Percentiles rank a stretch among this genome's conserved stretches.
Evolutionary conservation across 257 asterid genomes (phyloP).

Genomic region (Dorcoceras hygrometricum): DNA sequence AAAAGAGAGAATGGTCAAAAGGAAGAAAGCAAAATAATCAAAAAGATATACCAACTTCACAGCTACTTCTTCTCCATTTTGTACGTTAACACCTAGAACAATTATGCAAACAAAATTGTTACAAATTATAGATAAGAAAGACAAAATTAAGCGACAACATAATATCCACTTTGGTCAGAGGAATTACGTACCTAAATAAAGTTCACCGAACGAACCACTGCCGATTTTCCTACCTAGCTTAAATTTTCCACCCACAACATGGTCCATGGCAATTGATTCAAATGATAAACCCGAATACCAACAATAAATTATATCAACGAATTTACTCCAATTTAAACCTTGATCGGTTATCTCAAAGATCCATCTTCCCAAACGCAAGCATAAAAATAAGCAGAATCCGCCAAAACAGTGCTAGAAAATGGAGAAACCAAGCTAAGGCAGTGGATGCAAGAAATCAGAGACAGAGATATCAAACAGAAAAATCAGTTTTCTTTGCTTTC

Average conservation of each 20-base stretch:
- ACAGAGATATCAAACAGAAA: not conserved
- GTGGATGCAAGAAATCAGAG: constrained; percentile 29
- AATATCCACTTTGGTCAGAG: not conserved
- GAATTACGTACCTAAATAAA: constrained; percentile 36
- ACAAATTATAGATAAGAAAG: not conserved
- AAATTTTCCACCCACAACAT: constrained; percentile 45
- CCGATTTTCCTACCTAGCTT: constrained; percentile 54
- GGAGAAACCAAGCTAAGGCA: constrained; percentile 14
- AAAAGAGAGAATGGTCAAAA: not conserved
- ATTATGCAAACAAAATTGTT: constrained; percentile 12
- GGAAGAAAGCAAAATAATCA: too few relatives aligned
- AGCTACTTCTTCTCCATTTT: constrained; percentile 67
- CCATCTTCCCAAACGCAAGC: constrained; percentile 11
- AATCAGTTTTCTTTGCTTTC: not conserved
- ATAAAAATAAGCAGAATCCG: not conserved
- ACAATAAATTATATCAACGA: constrained; percentile 14
- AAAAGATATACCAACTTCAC: constrained; percentile 45
- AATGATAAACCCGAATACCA: constrained; percentile 24
- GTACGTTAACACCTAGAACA: constrained; percentile 49
- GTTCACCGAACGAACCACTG: constrained; percentile 52
- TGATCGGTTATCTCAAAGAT: constrained; percentile 9
- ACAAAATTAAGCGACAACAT: not conserved
- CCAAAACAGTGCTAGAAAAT: constrained; percentile 15
- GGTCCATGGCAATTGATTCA: constrained; percentile 39
- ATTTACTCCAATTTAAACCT: constrained; percentile 19